Conservation (phyloP, 192 early-diverging fungal species). For the Coemansia sp. region DNA sequence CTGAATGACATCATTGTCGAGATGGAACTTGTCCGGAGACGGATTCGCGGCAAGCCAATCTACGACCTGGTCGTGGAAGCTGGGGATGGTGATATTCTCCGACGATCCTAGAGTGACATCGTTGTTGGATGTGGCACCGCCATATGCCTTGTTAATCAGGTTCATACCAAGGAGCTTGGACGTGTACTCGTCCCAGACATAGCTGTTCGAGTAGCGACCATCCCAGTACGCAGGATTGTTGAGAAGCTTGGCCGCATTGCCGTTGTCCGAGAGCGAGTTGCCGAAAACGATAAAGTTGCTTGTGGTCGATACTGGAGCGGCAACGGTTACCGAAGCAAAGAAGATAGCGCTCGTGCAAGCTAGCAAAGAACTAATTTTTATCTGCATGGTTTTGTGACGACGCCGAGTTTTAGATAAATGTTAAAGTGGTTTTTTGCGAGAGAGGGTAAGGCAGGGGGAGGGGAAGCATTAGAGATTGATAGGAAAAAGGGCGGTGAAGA, state of each 20-base stretch:
- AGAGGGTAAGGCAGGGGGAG: too few relatives aligned
- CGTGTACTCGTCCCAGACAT: conserved; percentile 50
- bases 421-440: too few relatives aligned
- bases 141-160: conserved; percentile 32
- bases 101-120: conserved; percentile 32
- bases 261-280: conserved; percentile 39
- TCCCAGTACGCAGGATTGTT: conserved; percentile 25
- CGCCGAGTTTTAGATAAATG: too few relatives aligned
- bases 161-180: conserved; percentile 40
- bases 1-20: conserved; percentile 38
- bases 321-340: conserved; percentile 20
- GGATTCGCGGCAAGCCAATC: conserved; percentile 26
- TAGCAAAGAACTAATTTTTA: conserved; percentile 14
- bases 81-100: conserved; percentile 30
- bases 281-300: conserved; percentile 51
- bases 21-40: conserved; percentile 25
- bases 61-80: conserved; percentile 45
- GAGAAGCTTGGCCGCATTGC: conserved; percentile 22
- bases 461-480: too few relatives aligned
- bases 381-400: conserved; percentile 9
- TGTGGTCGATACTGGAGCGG: conserved; percentile 13
- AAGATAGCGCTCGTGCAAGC: conserved; percentile 20
- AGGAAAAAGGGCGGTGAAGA: too few relatives aligned
- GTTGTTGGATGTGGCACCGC: conserved; percentile 47
- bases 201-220: conserved; percentile 44